Percentiles rank a stretch among this genome's conserved stretches.
These are phyloP conservation scores for Teratosphaeria gauchensis DNA, from an alignment of 2,329 filamentous ascomycete species.

Conservation along the genomic window DNA sequence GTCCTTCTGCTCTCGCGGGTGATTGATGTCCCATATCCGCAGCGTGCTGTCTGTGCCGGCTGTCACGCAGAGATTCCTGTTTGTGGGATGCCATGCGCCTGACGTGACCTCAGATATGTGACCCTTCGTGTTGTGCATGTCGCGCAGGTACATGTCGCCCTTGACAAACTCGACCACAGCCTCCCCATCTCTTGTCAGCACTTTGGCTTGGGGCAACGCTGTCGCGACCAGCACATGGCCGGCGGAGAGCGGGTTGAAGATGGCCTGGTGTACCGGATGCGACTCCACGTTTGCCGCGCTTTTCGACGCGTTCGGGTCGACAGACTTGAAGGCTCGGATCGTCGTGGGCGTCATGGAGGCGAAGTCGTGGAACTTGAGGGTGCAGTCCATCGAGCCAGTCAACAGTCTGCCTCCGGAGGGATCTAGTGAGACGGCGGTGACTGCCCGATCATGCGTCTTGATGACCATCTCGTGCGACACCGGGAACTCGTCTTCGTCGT, in stretches of 20 bases:
- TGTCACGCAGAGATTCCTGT: slow-evolving; percentile 77
- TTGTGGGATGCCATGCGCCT: slow-evolving; percentile 81
- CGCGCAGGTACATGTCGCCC: slow-evolving; percentile 94
- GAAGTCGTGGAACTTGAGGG: slow-evolving; percentile 88
- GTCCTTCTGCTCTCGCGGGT: slow-evolving; percentile 79
- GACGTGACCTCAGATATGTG: slow-evolving; percentile 87
- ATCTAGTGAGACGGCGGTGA: slow-evolving; percentile 78
- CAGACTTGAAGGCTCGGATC: slow-evolving; percentile 80
- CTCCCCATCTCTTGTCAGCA: slow-evolving; percentile 83
- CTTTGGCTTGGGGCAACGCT: slow-evolving; percentile 80
- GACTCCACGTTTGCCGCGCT: slow-evolving; percentile 64
- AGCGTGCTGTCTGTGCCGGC: slow-evolving; percentile 92
- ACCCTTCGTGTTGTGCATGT: slow-evolving; percentile 96
- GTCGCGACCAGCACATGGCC: slow-evolving; percentile 76
- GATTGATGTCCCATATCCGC: slow-evolving; percentile 88
- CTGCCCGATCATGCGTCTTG: slow-evolving; percentile 81
- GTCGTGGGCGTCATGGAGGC: slow-evolving; percentile 92
- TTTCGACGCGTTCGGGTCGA: slow-evolving; percentile 78
- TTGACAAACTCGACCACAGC: slow-evolving; percentile 82
- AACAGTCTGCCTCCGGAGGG: slow-evolving; percentile 74
- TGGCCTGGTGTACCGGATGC: slow-evolving; percentile 75
- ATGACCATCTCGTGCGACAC: slow-evolving; percentile 87
- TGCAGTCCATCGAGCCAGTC: slow-evolving; percentile 86
- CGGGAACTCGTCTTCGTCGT: slow-evolving; percentile 80
- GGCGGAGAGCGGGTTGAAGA: slow-evolving; percentile 77